Base-by-base conservation (phyloP, 441 rosid genomes). In the Populus hybrid region DNA sequence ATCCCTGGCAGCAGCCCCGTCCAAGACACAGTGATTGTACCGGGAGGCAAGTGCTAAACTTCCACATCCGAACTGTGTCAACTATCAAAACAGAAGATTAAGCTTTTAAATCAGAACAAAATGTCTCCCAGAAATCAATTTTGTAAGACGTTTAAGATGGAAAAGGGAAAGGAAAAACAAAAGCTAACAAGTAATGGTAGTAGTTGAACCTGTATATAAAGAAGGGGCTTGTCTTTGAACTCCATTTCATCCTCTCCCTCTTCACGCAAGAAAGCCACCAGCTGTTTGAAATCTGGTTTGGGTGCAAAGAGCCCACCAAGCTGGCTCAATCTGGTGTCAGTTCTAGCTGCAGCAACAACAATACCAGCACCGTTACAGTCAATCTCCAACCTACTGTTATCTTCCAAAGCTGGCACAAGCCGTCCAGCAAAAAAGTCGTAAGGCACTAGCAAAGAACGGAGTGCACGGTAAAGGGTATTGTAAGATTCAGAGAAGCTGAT, bases 381-480 rank as follows among this genome's bases (percentile, higher is more conserved):
- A 16, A 81, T 77, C 74, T 81, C 76, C 6, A 81, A 70, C 3
- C 84, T 63, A 29, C 38, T 2, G 9, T 29, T 21, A 35, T 70
- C 78, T 24, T 69, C 64, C 2, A 24, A 7, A 3, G 77, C 24
- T 1, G 63, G 74, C 29, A 53, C 72, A 20, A 81, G 69, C 28
- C 81, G 31, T 24, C 83, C 83, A 7, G 81, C 83, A 29, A 81
- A 31, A 33, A 81, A 81, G 14, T 81, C 80, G 53, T 81, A 81
- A 36, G 81, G 69, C 35, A 77, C 83, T 4, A 81, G 78, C 24
- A 81, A 24, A 12, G 23, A 28, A 33, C 74, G 18, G 4, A 80
- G 63, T 26, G 83, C 79, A 31, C 31, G 33, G 70, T 31, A 38
- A 2, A 76, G 71, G 26, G 20, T 68, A 4, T 61, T 64, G 26